Base-by-base conservation (phyloP, 2,329 filamentous ascomycete genomes). In the Fusarium sp. region DNA sequence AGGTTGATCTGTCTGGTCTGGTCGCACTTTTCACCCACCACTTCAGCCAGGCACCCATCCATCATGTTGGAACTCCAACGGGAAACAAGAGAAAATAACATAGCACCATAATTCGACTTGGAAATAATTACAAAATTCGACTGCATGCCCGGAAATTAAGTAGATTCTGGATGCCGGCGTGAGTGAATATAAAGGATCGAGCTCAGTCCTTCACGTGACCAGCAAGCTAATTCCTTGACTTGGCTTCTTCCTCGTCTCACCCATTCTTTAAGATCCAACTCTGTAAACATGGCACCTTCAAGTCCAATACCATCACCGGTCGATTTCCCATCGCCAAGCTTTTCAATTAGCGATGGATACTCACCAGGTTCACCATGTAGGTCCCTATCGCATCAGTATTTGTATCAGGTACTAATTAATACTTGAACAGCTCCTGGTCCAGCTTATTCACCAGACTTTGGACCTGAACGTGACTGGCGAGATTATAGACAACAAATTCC, bases 331-430 rank as follows among this genome's bases (percentile, higher is more conserved):
- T 38, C 48, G 6, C 48, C 48, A 15, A 33, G 26, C 15, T 52
- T 52, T 38, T 52, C 32, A 1, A n/a, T n/a, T 4, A 14, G 32
- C 6, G 7, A 12, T 15, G 20, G 48, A 32, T 5, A 27, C 15
- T 52, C 32, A n/a, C 48, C 32, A 15, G 17, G 17, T 3, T 38
- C 48, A n/a, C 2, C 15, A 2, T 52, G 48, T 52, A 52, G 11
- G 6, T 15, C 20, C 3, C 27, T 0, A 4, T 11, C 7, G 2
- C 10, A 17, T 49, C 10, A 2, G 1, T 33, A 17, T 6, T n/a
- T 14, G 3, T 7, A 3, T 1, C 8, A 17, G 6, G 17, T 3
- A 10, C 50, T 54, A 15, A 54, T 23, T 23, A 23, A 23, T 23
- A 54, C 2, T 4, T 11, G 4, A 15, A 2, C 12, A 54, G 50